Percentiles rank a stretch among this genome's conserved stretches.
Evolutionary conservation across 2,329 filamentous ascomycete species (phyloP).

Genomic region (Ophiostoma pallidulum): DNA sequence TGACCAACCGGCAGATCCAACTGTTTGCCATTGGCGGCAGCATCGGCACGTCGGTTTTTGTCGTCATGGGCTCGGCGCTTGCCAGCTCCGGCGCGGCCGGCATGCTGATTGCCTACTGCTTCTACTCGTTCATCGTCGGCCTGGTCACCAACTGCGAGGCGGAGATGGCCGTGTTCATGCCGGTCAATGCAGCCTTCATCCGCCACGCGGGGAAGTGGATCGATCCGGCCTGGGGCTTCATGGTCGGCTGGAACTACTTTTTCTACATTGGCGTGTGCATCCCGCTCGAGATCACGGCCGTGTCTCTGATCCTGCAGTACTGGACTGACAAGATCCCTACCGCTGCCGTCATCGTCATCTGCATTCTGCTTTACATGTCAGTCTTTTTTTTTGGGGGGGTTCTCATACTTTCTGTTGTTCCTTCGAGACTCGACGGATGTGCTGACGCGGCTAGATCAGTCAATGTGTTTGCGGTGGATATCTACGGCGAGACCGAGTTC

Average conservation of each 20-base stretch:
- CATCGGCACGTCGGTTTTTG: constrained; percentile 39
- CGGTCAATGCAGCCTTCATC: constrained; percentile 69
- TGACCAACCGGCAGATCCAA: too few species aligned
- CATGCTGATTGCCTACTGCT: constrained; percentile 48
- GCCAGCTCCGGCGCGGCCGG: constrained; percentile 49
- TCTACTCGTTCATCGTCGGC: constrained; percentile 48
- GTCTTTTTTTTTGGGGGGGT: too few species aligned
- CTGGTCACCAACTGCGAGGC: constrained; percentile 47
- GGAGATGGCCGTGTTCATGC: constrained; percentile 69
- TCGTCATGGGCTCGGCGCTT: constrained; percentile 43
- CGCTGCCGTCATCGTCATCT: constrained; percentile 28
- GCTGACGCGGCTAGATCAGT: too few species aligned
- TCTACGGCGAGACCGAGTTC: constrained; percentile 12
- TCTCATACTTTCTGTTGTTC: too few species aligned
- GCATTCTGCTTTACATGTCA: constrained; percentile 1
- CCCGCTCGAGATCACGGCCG: constrained; percentile 42
- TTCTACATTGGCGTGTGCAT: constrained; percentile 40
- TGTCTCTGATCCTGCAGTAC: constrained; percentile 49
- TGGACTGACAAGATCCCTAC: constrained; percentile 30
- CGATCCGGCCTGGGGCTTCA: constrained; percentile 36
- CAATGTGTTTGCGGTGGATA: background rate
- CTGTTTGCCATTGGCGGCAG: constrained; percentile 49
- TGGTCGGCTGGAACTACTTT: constrained; percentile 42
- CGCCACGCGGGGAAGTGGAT: constrained; percentile 44
- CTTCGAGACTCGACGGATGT: too few species aligned